Base-by-base conservation (phyloP, 495 filamentous ascomycete genomes). In the Haplographium delicatum region DNA sequence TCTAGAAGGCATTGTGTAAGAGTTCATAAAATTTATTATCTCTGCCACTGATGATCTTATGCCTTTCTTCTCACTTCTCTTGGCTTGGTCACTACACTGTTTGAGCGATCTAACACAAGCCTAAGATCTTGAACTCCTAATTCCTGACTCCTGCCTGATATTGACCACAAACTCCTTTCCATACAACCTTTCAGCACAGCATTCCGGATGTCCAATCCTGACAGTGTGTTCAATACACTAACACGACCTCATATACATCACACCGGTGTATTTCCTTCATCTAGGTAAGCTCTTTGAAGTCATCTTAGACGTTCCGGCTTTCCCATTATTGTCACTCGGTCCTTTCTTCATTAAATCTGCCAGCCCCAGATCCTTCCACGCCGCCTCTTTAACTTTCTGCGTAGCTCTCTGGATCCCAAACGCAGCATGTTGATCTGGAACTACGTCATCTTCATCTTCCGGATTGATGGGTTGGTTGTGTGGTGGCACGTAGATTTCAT, bases 401-500 rank as follows among this genome's bases (percentile, higher is more conserved):
- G 82, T 95, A 0, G 91, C 93, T 58, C 90, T 80, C 59, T 85
- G 78, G 59, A 98, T 96, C 2, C 93, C 93, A 69, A 96, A 98
- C 5, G 93, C 93, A 1, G 93, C 91, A 67, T 98, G 93, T 72
- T 96, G 90, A 61, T 97, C 90, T 0, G 93, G 93, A 9, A 98
- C 91, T 3, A 98, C 86, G 56, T 97, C 93, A 60, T 98, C 93
- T 68, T 98, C 93, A 64, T 98, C 93, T 68, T 97, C 93, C 0
- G 93, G 93, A 67, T 96, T 96, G 40, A 90, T 75, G 1, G 93
- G 93, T 65, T 95, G 89, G 66, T 90, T 81, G 49, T 96, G 87
- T 2, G 86, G 85, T 6, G 86, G 80, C 4, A 98, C 86, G 72
- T 90, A 89, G 66, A 98, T 88, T 47, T 94, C 88, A 60, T 84